phyloP scores from a whole-genome alignment of 148 eudicot species.

The Silene uniflora region DNA sequence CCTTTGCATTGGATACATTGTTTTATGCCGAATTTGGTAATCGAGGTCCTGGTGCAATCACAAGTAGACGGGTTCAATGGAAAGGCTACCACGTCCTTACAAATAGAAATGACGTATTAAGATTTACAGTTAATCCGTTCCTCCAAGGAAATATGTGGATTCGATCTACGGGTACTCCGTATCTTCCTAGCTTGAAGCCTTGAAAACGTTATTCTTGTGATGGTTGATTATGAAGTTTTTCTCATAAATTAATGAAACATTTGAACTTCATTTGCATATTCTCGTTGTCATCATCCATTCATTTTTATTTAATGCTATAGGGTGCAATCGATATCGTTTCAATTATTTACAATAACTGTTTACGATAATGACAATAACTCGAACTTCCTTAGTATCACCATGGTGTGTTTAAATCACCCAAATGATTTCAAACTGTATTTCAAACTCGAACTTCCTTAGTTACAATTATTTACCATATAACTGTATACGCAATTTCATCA shows the following conservation, averaged over 20 bases:
- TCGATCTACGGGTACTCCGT: conserved; percentile 27
- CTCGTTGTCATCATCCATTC: not conserved
- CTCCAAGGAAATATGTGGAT: conserved; percentile 51
- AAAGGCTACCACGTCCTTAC: conserved; percentile 38
- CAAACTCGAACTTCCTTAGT: too few species aligned
- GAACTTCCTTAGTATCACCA: not conserved
- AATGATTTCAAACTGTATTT: too few species aligned
- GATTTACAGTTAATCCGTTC: conserved; percentile 40
- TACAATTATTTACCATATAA: too few species aligned
- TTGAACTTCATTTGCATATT: not conserved
- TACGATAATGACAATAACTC: not conserved
- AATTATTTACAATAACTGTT: not conserved
- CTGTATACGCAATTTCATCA: too few species aligned
- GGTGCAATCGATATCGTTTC: not conserved
- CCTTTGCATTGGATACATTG: conserved; percentile 37
- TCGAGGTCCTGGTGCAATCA: conserved; percentile 52
- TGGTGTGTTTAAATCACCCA: not conserved
- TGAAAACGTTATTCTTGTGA: not conserved
- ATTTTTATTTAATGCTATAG: not conserved
- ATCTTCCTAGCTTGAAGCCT: conserved; percentile 29
- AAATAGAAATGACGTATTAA: conserved; percentile 33
- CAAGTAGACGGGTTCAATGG: conserved; percentile 50
- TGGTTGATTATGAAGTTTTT: not conserved
- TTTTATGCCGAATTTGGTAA: conserved; percentile 50
- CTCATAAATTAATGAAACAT: not conserved